Evolutionary conservation across 768 basidiomycete genomes (phyloP), one percentile per base, ranked within the genome.

Genomic region (Trametopsis cervina): DNA sequence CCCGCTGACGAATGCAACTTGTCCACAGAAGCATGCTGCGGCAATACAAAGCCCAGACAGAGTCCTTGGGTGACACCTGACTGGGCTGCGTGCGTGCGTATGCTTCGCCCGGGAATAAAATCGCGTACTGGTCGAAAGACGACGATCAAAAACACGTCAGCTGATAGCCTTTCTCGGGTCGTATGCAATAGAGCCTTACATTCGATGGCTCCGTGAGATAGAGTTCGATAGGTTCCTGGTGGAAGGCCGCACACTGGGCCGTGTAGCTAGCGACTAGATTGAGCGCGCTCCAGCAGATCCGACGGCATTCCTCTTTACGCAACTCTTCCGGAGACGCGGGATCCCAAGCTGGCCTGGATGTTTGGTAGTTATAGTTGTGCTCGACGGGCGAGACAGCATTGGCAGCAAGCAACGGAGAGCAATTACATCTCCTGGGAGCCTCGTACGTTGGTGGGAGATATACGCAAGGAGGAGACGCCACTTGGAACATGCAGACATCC

Each of bases 11-110:
- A 41, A 73, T 71, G 54, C 78, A 81, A 58, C 80, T 83, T 56
- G 78, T 84, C 85, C 86, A 90, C 3, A 89, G 69, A 9, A 90
- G 73, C 83, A 89, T 85, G 60, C 79, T 80, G 26, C 88, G 80
- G 64, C 85, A 88, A 57, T 87, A 87, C 22, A 90, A 68, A 0
- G 85, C 87, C 87, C 87, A 89, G 1, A 90, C 73, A 13, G 82
- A 81, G 52, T 89, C 84, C 60, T 88, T 89, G 13, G 81, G 73
- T 15, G 81, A 81, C 29, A 33, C 26, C 72, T 72, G 45, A 66
- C 66, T 20, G 68, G 64, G 36, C 67, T 64, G 47, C 68, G 71
- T 49, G 43, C 78, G 76, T 57, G 81, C 78, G 37, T 73, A 66
- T 5, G 75, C 72, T 63, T 90, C 87, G 1, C 85, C 86, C 1